Evolutionary conservation across 2,329 filamentous ascomycete species (phyloP).

Genomic region (Curvularia sp.): DNA sequence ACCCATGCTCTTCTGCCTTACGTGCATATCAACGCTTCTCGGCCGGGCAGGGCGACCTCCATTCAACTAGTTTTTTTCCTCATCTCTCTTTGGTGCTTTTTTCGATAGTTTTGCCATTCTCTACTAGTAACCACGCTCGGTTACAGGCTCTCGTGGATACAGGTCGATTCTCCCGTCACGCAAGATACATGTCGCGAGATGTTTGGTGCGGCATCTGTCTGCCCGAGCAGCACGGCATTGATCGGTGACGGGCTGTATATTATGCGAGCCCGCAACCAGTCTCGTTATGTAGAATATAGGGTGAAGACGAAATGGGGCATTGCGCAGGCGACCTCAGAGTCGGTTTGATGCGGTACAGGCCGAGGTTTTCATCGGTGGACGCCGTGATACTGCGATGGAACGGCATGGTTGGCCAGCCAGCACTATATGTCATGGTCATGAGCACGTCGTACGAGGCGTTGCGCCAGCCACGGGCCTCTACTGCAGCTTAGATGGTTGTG

Average conservation of each 20-base stretch:
- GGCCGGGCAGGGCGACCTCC: background rate
- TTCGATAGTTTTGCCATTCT: background rate
- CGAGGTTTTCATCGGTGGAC: slow-evolving; percentile 2
- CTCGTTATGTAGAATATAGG: background rate
- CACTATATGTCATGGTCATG: slow-evolving; percentile 3
- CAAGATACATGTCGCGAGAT: background rate
- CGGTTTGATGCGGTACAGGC: background rate
- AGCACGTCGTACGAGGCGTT: slow-evolving; percentile 1
- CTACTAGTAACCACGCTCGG: background rate
- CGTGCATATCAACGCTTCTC: background rate
- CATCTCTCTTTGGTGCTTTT: background rate
- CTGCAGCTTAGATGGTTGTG: background rate
- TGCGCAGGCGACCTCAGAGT: background rate
- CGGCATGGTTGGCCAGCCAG: background rate
- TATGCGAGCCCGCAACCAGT: slow-evolving; percentile 4
- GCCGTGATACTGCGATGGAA: slow-evolving; percentile 8
- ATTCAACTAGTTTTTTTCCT: background rate
- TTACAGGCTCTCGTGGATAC: background rate
- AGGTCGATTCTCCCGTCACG: background rate
- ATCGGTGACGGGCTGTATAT: slow-evolving; percentile 10
- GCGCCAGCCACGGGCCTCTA: slow-evolving; percentile 4
- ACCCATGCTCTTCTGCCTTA: background rate
- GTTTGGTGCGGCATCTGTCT: background rate
- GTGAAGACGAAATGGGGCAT: background rate
- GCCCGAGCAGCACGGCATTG: slow-evolving; percentile 2